Evolutionary conservation across 2,329 filamentous ascomycete genomes (phyloP), one percentile per base, ranked within the genome.

Genomic region (Stemphylium vesicarium): DNA sequence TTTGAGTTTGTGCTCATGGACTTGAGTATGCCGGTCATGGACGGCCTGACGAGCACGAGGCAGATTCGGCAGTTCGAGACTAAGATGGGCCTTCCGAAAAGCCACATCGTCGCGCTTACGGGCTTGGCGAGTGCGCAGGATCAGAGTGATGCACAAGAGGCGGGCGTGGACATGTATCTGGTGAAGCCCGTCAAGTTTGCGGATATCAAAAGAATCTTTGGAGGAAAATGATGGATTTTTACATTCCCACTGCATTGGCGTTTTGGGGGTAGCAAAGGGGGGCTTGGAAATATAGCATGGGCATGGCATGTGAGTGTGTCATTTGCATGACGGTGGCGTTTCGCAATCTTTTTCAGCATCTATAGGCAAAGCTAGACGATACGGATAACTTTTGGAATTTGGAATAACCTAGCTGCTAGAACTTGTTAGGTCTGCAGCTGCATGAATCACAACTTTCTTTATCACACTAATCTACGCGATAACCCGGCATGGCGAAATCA

Each of bases 181-280:
- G 70, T 74, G 7, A 77, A 77, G 61, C 75, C 75, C 3, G 67
- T 77, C 38, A 73, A 72, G 45, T 70, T 77, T 58, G 68, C 65
- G 31, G 70, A 72, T 60, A 64, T 72, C 4, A 71, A 60, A 56
- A 56, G 66, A 35, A 50, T 72, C 8, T 68, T 72, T 53, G 67
- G 65, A 0, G 52, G 49, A 20, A 55, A 55, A 22, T 51, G 36
- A 45, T 15, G 8, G 8, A 15, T 4, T 29, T 20, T 12, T 12
- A 16, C n/a, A n/a, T n/a, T 42, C 26, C 16, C 18, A 29, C 22
- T 31, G 29, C 20, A 42, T 44, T 44, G 38, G 45, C 24, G 45
- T 50, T 50, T 29, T 7, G 20, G 26, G 26, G 26, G 26, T 29
- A 29, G 26, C 7, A 29, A 10, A n/a, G n/a, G n/a, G n/a, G 26